These are phyloP conservation scores for Zymoseptoria tritici DNA, from an alignment of 2,329 filamentous ascomycete genomes.

Conservation along the genomic window DNA sequence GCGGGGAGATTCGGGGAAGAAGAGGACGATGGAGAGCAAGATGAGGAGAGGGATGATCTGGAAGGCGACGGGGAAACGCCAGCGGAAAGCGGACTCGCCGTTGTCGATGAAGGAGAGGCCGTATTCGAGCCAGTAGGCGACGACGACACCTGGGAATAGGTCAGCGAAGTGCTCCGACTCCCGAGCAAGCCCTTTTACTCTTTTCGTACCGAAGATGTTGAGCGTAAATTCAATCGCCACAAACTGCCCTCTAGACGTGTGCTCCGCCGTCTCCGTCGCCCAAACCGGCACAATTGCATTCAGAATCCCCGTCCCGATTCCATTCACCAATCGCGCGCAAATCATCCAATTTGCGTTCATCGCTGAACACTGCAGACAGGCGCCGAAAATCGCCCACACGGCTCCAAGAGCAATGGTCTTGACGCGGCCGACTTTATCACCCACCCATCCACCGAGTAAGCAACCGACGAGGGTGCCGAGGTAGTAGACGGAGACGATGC, in stretches of 20 bases:
- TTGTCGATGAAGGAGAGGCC: slow-evolving; percentile 18
- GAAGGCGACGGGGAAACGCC: slow-evolving; percentile 58
- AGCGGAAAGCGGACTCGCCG: slow-evolving; percentile 12
- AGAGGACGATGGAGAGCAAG: slow-evolving; percentile 44
- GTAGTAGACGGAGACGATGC: slow-evolving; percentile 53
- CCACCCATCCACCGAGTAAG: slow-evolving; percentile 55
- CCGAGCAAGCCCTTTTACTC: too few species aligned
- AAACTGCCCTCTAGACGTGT: slow-evolving; percentile 54
- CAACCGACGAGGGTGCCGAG: slow-evolving; percentile 58
- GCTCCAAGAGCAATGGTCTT: slow-evolving; percentile 55
- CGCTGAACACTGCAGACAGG: slow-evolving; percentile 57
- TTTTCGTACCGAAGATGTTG: slow-evolving; percentile 54
- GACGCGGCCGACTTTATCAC: slow-evolving; percentile 56
- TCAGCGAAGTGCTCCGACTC: too few species aligned
- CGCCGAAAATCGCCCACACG: slow-evolving; percentile 42
- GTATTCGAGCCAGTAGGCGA: slow-evolving; percentile 36
- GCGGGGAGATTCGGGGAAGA: slow-evolving; percentile 61
- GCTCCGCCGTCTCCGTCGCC: slow-evolving; percentile 62
- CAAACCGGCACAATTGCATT: slow-evolving; percentile 66
- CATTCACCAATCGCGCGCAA: slow-evolving; percentile 22
- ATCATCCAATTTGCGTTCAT: slow-evolving; percentile 61
- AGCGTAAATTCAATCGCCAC: slow-evolving; percentile 54
- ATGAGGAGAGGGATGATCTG: slow-evolving; percentile 54
- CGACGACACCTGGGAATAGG: slow-evolving; percentile 42
- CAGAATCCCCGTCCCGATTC: slow-evolving; percentile 59